Evolutionary conservation across 345 rosid genomes (phyloP).

Genomic region (Populus euphratica): DNA sequence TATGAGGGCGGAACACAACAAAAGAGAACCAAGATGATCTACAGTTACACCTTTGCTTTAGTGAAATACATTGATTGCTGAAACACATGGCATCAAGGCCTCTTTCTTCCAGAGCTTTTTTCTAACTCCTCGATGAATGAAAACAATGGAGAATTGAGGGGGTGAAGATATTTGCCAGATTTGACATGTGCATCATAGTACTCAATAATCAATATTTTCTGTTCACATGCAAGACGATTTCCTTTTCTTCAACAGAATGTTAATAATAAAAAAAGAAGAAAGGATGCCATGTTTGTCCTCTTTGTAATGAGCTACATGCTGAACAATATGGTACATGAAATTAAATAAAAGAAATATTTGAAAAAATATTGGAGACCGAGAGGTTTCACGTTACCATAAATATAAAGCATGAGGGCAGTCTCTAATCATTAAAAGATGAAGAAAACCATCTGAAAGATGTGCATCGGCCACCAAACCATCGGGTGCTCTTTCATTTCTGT

Average conservation of each 20-base stretch:
- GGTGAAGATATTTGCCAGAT: background rate
- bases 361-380: background rate
- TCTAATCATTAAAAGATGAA: slow-evolving; percentile 79
- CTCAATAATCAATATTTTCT: background rate
- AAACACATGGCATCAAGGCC: too few relatives aligned
- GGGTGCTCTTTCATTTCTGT: slow-evolving; percentile 86
- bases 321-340: background rate
- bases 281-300: background rate
- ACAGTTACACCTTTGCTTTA: too few relatives aligned
- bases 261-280: too few relatives aligned
- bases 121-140: background rate
- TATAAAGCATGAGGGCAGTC: slow-evolving; percentile 81
- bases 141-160: background rate
- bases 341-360: background rate
- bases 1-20: too few relatives aligned
- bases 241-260: background rate
- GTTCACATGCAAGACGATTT: background rate
- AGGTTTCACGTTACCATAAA: slow-evolving; percentile 58
- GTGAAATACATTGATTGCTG: too few relatives aligned
- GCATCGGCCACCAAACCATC: slow-evolving; percentile 97
- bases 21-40: background rate
- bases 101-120: background rate
- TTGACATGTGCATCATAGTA: background rate
- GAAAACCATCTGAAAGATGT: slow-evolving; percentile 87
- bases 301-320: background rate